phyloP scores from a whole-genome alignment of 2,329 filamentous ascomycete genomes.

The Aspergillus quadricinctus region DNA sequence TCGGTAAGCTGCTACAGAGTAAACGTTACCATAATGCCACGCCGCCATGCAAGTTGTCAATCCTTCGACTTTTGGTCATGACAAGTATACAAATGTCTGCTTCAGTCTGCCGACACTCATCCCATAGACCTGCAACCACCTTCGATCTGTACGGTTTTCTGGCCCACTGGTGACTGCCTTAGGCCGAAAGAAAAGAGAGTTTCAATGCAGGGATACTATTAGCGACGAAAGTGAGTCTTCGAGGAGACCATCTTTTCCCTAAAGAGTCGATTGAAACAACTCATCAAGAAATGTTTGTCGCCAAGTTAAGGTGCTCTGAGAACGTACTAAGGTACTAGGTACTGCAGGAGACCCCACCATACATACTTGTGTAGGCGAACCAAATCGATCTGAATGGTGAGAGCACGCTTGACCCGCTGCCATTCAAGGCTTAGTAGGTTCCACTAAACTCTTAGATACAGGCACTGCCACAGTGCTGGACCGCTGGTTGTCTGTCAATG shows the following conservation, averaged over 20 bases:
- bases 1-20: not conserved
- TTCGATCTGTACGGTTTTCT: too few relatives aligned
- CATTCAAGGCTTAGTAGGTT: conserved; percentile 14
- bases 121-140: too few relatives aligned
- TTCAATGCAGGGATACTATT: not conserved
- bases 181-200: too few relatives aligned
- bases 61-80: not conserved
- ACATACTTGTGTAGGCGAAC: not conserved
- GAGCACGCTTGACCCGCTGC: conserved; percentile 14
- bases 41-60: not conserved
- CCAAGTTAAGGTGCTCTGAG: not conserved
- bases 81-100: not conserved
- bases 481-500: not conserved
- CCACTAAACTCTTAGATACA: conserved; percentile 20
- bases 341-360: not conserved
- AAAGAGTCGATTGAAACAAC: not conserved
- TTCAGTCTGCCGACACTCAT: not conserved
- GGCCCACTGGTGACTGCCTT: too few relatives aligned
- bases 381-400: conserved; percentile 9
- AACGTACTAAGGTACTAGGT: not conserved
- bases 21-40: not conserved
- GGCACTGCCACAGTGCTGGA: conserved; percentile 24
- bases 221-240: not conserved
- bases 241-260: not conserved
- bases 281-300: not conserved